phyloP scores from a whole-genome alignment of 2,329 filamentous ascomycete species.

The Microdochium trichocladiopsis region DNA sequence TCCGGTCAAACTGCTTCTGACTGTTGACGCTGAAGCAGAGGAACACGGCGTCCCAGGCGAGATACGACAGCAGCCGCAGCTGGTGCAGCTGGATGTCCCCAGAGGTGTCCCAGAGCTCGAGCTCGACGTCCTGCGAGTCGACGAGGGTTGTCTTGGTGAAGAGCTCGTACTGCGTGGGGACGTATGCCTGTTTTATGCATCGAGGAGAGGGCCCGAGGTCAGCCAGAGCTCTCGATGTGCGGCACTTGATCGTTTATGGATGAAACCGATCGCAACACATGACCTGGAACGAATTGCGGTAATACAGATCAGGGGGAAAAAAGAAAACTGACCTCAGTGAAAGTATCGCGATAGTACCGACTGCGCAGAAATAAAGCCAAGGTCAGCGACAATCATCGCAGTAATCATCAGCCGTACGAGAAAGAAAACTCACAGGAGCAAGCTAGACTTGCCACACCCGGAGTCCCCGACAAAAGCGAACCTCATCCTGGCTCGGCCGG shows the following conservation, averaged over 20 bases:
- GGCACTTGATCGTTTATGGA: too few relatives aligned
- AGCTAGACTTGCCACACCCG: conserved; percentile 19
- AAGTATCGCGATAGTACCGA: conserved; percentile 17
- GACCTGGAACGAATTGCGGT: too few relatives aligned
- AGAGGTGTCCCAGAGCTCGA: conserved; percentile 23
- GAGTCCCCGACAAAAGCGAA: conserved; percentile 21
- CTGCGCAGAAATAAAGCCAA: conserved; percentile 11
- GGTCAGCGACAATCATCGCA: too few relatives aligned
- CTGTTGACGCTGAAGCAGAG: conserved; percentile 27
- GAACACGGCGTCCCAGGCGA: conserved; percentile 25
- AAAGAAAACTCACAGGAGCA: conserved; percentile 15
- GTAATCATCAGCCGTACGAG: too few relatives aligned
- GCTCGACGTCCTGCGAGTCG: conserved; percentile 11
- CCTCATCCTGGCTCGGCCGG: conserved; percentile 15
- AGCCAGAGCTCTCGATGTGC: too few relatives aligned
- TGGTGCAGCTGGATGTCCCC: conserved; percentile 17
- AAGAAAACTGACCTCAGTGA: conserved; percentile 3
- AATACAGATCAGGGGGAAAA: too few relatives aligned
- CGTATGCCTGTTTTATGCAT: conserved; percentile 7
- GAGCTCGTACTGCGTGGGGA: conserved; percentile 19
- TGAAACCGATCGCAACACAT: too few relatives aligned
- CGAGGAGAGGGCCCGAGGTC: background rate
- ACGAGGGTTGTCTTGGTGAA: conserved; percentile 16
- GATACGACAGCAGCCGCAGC: conserved; percentile 17
- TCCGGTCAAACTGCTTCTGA: conserved; percentile 14